phyloP scores from a whole-genome alignment of 1,284 basidiomycete genomes.

The Sanguinoderma infundibulare region DNA sequence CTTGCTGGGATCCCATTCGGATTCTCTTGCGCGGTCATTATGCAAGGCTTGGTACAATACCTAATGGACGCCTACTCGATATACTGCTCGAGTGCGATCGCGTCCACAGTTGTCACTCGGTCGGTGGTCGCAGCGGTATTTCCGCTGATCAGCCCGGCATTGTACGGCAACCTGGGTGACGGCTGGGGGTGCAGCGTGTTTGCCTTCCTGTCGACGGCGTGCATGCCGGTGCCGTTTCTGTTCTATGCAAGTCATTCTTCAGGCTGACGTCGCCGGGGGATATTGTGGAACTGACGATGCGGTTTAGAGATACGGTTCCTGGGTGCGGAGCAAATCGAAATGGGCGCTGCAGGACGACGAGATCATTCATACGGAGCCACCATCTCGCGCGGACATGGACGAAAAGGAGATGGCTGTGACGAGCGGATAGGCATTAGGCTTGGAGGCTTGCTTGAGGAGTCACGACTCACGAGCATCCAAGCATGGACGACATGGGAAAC shows the following conservation, averaged over 20 bases:
- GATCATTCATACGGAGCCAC: not conserved
- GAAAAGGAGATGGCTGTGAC: constrained; percentile 8
- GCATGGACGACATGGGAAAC: too few relatives aligned
- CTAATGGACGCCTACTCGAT: constrained; percentile 68
- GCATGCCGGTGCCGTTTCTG: constrained; percentile 56
- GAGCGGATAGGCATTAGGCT: too few relatives aligned
- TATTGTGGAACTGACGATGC: not conserved
- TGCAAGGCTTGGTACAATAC: constrained; percentile 64
- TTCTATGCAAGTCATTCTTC: constrained; percentile 47
- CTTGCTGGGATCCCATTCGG: constrained; percentile 70
- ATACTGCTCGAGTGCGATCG: constrained; percentile 70
- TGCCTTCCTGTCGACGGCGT: constrained; percentile 57
- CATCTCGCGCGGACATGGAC: constrained; percentile 3
- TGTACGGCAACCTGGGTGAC: constrained; percentile 64
- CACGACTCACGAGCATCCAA: too few relatives aligned
- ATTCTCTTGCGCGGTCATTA: constrained; percentile 60
- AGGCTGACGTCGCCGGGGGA: not conserved
- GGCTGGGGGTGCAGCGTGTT: constrained; percentile 72
- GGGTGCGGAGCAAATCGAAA: constrained; percentile 59
- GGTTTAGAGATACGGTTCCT: constrained; percentile 59
- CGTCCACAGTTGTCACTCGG: constrained; percentile 72
- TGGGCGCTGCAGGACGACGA: constrained; percentile 47
- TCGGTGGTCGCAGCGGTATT: constrained; percentile 68
- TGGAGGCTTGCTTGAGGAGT: too few relatives aligned
- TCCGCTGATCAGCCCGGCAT: constrained; percentile 60